Conservation (phyloP, 768 basidiomycete genomes). For the Roridomyces roridus region DNA sequence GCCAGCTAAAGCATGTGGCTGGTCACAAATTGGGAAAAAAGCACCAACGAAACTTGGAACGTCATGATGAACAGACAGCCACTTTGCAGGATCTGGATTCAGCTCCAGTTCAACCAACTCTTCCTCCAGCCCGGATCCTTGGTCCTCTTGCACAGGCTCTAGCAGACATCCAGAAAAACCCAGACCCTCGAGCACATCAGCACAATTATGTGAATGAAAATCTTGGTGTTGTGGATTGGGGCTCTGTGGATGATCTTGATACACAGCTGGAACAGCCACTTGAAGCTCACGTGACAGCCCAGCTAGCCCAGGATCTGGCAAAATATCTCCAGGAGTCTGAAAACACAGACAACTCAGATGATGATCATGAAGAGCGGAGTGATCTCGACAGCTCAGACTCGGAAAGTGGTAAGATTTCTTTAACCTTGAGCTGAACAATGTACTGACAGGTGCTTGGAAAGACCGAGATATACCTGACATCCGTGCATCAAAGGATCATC, state of each 20-base stretch:
- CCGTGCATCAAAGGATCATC: neutral
- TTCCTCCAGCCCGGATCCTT: neutral
- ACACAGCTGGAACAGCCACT: neutral
- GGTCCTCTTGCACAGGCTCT: neutral
- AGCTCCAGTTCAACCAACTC: neutral
- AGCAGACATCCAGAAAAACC: neutral
- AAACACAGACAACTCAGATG: neutral
- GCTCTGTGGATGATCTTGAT: neutral
- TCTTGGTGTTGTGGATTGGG: slow-evolving; percentile 4
- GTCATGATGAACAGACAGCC: neutral
- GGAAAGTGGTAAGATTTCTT: neutral
- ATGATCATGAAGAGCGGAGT: neutral
- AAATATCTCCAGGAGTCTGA: slow-evolving; percentile 1
- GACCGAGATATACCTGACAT: neutral
- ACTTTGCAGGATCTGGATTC: neutral
- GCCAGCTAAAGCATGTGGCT: neutral
- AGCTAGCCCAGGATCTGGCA: neutral
- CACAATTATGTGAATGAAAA: neutral
- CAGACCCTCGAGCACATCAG: neutral
- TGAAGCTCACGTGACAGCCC: neutral
- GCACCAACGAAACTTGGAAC: neutral
- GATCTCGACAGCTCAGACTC: neutral
- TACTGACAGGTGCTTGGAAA: too few relatives aligned
- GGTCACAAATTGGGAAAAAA: neutral
- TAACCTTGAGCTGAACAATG: neutral